phyloP scores from a whole-genome alignment of 2,329 filamentous ascomycete species.

The Knufia petricola region DNA sequence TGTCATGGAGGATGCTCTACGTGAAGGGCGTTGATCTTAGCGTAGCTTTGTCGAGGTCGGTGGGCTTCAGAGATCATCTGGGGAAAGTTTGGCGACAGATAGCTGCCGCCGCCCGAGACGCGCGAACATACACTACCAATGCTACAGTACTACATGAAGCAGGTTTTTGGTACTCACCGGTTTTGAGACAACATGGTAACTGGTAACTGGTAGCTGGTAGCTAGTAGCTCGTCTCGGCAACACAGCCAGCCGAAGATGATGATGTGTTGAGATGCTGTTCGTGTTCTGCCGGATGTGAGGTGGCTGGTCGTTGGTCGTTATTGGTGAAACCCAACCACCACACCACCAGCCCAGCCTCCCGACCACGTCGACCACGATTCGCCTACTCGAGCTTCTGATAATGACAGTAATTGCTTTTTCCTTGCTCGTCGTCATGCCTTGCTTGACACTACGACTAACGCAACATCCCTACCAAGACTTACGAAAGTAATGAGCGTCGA shows the following conservation, averaged over 20 bases:
- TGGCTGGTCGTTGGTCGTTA: slow-evolving; percentile 5
- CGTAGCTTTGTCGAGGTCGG: too few species aligned
- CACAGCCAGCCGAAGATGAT: neutral
- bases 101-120: too few species aligned
- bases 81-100: too few species aligned
- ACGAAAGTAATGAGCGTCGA: slow-evolving; percentile 26
- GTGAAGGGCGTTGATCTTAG: too few species aligned
- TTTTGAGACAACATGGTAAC: neutral
- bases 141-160: neutral
- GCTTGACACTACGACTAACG: slow-evolving; percentile 13
- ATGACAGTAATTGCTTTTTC: slow-evolving; percentile 12
- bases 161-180: neutral
- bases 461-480: slow-evolving; percentile 12
- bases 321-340: slow-evolving; percentile 20
- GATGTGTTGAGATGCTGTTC: neutral
- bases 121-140: neutral
- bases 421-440: slow-evolving; percentile 17
- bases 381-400: slow-evolving; percentile 12
- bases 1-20: too few species aligned
- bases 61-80: too few species aligned
- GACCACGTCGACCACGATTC: neutral
- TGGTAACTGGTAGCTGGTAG: neutral
- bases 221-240: neutral
- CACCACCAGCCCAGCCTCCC: slow-evolving; percentile 17
- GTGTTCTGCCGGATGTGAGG: neutral